These are phyloP conservation scores for Penicillium occitanis DNA, from an alignment of 2,329 filamentous ascomycete genomes.

Conservation along the genomic window DNA sequence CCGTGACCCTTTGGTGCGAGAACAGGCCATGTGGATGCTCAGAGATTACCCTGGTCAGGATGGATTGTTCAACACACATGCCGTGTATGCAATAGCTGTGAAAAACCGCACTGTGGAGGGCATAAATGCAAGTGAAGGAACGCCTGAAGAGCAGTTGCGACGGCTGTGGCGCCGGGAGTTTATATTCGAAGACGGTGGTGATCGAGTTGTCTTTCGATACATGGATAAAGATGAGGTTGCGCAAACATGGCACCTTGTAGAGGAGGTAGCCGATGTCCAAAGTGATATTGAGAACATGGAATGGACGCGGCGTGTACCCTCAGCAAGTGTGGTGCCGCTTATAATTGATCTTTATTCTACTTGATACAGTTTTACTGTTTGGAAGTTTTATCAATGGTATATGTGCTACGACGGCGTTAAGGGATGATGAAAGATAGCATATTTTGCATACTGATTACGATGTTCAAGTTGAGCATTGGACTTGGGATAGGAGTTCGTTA, in stretches of 20 bases:
- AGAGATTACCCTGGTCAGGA: constrained; percentile 13
- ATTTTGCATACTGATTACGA: not conserved
- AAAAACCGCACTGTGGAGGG: constrained; percentile 7
- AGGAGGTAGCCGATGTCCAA: constrained; percentile 1
- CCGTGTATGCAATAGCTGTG: constrained; percentile 8
- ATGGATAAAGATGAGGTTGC: constrained; percentile 5
- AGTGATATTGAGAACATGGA: not conserved
- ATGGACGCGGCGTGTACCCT: not conserved
- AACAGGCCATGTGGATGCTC: constrained; percentile 14
- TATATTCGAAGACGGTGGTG: constrained; percentile 11
- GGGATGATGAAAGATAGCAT: not conserved
- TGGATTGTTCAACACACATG: constrained; percentile 6
- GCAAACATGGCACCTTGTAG: constrained; percentile 7
- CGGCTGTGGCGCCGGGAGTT: constrained; percentile 13
- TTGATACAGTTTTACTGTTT: not conserved
- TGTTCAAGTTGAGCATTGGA: not conserved
- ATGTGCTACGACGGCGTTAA: not conserved
- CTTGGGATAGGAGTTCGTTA: not conserved
- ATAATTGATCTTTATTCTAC: constrained; percentile 3
- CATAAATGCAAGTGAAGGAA: constrained; percentile 9
- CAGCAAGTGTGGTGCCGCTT: not conserved
- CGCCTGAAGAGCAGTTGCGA: constrained; percentile 9
- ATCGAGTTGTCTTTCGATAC: constrained; percentile 7
- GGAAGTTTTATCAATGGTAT: not conserved
- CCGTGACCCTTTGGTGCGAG: constrained; percentile 7